These are phyloP conservation scores for Raphanus raphanistrum DNA, from an alignment of 345 rosid genomes.

Conservation along the genomic window DNA sequence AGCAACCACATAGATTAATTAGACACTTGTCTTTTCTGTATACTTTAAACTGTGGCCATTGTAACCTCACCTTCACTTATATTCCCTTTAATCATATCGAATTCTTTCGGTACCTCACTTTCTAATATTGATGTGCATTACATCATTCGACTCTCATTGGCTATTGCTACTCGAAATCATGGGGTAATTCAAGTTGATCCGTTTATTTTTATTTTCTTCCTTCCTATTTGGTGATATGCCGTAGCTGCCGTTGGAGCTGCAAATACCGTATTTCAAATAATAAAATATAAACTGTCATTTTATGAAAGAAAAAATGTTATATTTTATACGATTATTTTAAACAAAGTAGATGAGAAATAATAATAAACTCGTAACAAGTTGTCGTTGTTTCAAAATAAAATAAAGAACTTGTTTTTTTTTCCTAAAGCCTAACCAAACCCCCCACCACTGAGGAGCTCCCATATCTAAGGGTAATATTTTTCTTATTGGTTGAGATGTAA, in stretches of 20 bases:
- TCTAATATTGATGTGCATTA: slow-evolving; percentile 20
- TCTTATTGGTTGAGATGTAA: not conserved
- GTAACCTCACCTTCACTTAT: slow-evolving; percentile 34
- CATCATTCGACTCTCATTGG: slow-evolving; percentile 28
- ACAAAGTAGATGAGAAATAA: not conserved
- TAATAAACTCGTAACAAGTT: not conserved
- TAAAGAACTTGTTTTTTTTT: not conserved
- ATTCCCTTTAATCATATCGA: slow-evolving; percentile 38
- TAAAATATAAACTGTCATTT: not conserved
- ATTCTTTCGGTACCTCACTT: slow-evolving; percentile 30
- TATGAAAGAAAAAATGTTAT: not conserved
- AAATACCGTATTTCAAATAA: not conserved
- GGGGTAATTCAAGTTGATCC: slow-evolving; percentile 25
- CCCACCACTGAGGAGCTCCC: slow-evolving; percentile 38
- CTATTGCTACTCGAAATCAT: slow-evolving; percentile 20
- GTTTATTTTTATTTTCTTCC: not conserved
- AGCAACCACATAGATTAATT: slow-evolving; percentile 2
- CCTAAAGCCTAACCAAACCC: slow-evolving; percentile 12
- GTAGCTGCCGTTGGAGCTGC: slow-evolving; percentile 1
- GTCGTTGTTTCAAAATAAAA: not conserved
- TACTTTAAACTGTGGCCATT: slow-evolving; percentile 42
- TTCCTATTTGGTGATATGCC: not conserved
- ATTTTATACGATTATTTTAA: not conserved
- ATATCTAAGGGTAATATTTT: not conserved
- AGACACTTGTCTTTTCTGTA: slow-evolving; percentile 26